phyloP scores from a whole-genome alignment of 1,284 basidiomycete species.

The Malassezia globosa region DNA sequence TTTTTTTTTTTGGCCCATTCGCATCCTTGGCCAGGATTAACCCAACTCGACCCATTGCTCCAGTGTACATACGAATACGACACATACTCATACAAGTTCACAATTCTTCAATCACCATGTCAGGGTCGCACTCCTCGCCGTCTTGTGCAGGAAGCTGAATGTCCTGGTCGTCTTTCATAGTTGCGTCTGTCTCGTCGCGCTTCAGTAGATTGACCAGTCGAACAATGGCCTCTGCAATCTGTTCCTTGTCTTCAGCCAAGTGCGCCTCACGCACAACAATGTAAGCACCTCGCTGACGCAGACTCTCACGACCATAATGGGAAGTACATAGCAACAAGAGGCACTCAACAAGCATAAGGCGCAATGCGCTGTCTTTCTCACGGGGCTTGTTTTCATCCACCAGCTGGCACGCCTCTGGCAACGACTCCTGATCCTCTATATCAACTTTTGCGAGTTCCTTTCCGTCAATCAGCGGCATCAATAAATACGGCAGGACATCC shows the following conservation, averaged over 20 bases:
- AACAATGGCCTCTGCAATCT: constrained; percentile 41
- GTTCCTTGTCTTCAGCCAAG: constrained; percentile 63
- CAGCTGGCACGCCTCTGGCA: constrained; percentile 76
- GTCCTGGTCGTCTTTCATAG: constrained; percentile 27
- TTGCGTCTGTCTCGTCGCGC: constrained; percentile 37
- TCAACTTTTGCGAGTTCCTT: constrained; percentile 56
- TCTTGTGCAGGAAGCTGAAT: not conserved
- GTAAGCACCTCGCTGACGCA: constrained; percentile 73
- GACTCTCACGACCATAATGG: constrained; percentile 68
- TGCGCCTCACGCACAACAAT: constrained; percentile 72
- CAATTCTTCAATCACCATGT: constrained; percentile 39
- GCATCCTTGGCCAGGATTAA: too few relatives aligned
- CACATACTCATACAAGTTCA: constrained; percentile 17
- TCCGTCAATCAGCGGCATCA: constrained; percentile 82
- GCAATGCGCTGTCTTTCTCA: constrained; percentile 66
- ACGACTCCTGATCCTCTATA: constrained; percentile 69
- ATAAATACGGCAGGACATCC: constrained; percentile 51
- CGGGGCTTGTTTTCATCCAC: constrained; percentile 71
- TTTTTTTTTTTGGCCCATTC: too few relatives aligned
- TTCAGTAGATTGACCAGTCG: constrained; percentile 44
- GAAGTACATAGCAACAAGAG: constrained; percentile 79
- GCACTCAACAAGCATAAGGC: constrained; percentile 77
- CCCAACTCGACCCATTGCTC: too few relatives aligned
- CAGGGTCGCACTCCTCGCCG: constrained; percentile 21
- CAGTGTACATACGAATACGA: too few relatives aligned